phyloP scores from a whole-genome alignment of 208 protist species.

The Leishmania lainsoni region DNA sequence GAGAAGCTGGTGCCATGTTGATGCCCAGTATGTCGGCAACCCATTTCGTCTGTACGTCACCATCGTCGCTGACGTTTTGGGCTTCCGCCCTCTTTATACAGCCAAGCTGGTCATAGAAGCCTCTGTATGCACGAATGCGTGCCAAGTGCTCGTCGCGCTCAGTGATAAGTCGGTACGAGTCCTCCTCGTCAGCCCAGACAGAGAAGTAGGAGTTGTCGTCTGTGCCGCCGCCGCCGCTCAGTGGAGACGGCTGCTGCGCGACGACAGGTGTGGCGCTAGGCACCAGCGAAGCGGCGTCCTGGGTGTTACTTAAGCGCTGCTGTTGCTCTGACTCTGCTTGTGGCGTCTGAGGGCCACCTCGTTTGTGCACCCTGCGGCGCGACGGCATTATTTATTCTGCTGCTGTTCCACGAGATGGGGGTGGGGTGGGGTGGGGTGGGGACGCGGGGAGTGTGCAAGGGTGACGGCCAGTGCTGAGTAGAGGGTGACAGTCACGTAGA shows the following conservation, averaged over 20 bases:
- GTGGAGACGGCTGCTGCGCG: background rate
- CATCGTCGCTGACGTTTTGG: background rate
- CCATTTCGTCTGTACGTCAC: background rate
- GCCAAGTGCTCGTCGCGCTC: conserved; percentile 31
- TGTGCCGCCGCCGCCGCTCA: background rate
- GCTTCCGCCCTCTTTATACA: background rate
- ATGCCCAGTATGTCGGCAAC: background rate
- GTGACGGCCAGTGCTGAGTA: too few relatives aligned
- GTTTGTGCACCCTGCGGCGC: background rate
- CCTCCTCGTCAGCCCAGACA: conserved; percentile 32
- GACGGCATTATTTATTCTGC: background rate
- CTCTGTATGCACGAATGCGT: conserved; percentile 27
- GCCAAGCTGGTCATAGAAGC: conserved; percentile 24
- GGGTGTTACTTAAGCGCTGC: background rate
- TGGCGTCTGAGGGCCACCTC: background rate
- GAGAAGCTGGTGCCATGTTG: background rate
- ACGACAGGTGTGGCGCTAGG: background rate
- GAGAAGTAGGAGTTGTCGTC: background rate
- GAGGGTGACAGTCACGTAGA: too few relatives aligned
- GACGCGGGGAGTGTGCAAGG: too few relatives aligned
- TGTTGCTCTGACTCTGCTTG: background rate
- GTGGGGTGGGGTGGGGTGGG: too few relatives aligned
- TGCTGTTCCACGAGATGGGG: background rate
- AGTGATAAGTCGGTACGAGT: conserved; percentile 28
- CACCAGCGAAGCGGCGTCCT: background rate